phyloP scores from a whole-genome alignment of 129 eudicot species.

The Centella asiatica region DNA sequence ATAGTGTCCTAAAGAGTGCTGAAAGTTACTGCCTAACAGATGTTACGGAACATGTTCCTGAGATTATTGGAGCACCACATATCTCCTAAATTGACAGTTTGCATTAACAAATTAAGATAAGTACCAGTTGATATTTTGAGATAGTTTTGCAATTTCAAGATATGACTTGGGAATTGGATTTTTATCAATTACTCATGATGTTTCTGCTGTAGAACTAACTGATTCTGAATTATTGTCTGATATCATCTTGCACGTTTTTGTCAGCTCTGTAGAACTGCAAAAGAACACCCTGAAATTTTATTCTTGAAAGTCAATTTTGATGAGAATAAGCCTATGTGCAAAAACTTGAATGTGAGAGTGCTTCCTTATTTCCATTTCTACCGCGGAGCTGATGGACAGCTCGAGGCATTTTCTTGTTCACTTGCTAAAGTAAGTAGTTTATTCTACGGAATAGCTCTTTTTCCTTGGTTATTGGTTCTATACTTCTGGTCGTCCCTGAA shows the following conservation, averaged over 20 bases:
- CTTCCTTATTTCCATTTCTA: slow-evolving; percentile 94
- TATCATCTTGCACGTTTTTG: background rate
- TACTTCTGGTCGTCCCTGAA: too few relatives aligned
- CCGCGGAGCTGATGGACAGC: slow-evolving; percentile 92
- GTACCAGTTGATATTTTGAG: background rate
- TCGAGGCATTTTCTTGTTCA: slow-evolving; percentile 87
- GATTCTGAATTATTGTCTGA: background rate
- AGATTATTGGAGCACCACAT: background rate
- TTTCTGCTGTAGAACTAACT: background rate
- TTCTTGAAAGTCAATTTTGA: slow-evolving; percentile 93
- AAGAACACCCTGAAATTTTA: slow-evolving; percentile 81
- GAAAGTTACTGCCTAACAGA: too few relatives aligned
- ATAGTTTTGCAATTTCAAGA: too few relatives aligned
- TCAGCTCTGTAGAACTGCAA: slow-evolving; percentile 86
- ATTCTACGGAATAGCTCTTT: too few relatives aligned
- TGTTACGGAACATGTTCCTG: background rate
- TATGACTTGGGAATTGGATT: background rate
- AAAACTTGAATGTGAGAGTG: slow-evolving; percentile 85
- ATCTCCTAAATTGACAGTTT: background rate
- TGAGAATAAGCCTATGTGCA: slow-evolving; percentile 94
- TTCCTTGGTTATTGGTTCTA: too few relatives aligned
- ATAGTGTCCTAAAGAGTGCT: background rate
- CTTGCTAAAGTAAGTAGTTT: slow-evolving; percentile 70
- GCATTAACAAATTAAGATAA: background rate
- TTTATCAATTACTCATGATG: background rate